phyloP scores from a whole-genome alignment of 1,284 basidiomycete species.

The Xerocomus alliaceus region DNA sequence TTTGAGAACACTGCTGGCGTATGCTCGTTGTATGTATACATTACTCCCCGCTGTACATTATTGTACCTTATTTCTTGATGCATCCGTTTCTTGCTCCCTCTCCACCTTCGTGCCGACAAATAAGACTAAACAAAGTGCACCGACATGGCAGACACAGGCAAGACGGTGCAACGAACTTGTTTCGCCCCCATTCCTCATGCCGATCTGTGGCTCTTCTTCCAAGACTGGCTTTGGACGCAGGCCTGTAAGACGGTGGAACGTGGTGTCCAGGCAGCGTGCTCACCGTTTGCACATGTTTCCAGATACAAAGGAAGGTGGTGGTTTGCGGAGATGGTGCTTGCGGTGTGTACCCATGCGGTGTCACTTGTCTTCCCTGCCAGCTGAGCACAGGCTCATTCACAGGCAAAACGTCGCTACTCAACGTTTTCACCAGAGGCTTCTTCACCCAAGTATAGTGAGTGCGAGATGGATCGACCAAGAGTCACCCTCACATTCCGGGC shows the following conservation, averaged over 20 bases:
- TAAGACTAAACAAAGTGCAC: conserved; percentile 28
- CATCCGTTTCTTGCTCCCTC: neutral
- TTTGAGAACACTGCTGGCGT: conserved; percentile 16
- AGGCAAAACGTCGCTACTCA: conserved; percentile 84
- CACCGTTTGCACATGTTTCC: conserved; percentile 23
- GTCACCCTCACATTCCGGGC: neutral
- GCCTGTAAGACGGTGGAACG: conserved; percentile 48
- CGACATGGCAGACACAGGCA: conserved; percentile 1
- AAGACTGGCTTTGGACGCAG: conserved; percentile 58
- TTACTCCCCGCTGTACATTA: conserved; percentile 17
- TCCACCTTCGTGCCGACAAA: conserved; percentile 29
- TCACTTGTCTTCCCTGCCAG: conserved; percentile 18
- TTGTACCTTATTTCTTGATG: conserved; percentile 38
- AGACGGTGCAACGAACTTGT: neutral
- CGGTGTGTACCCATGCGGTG: conserved; percentile 56
- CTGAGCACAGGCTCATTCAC: conserved; percentile 27
- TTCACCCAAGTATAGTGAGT: conserved; percentile 88
- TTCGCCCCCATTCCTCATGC: conserved; percentile 45
- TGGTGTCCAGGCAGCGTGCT: conserved; percentile 19
- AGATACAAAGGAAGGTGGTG: conserved; percentile 76
- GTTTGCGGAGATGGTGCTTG: conserved; percentile 94
- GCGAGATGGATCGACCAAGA: neutral
- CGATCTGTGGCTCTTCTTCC: conserved; percentile 58
- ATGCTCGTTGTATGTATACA: conserved; percentile 28
- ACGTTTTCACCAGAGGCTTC: conserved; percentile 86